phyloP scores from a whole-genome alignment of 2,329 filamentous ascomycete species.

The Fusarium sp. region DNA sequence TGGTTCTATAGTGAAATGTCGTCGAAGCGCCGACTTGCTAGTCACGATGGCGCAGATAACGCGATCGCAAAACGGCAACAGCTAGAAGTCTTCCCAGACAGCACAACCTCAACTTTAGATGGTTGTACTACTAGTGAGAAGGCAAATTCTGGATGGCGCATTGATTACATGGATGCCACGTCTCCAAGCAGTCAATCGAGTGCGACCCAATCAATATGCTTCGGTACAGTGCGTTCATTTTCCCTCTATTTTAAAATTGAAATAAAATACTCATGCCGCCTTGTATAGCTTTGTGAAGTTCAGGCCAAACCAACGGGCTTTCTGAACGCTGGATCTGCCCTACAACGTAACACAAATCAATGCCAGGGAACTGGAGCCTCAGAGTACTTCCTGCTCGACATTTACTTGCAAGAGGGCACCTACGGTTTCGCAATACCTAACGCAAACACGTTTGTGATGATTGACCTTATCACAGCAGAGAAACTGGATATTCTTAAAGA shows the following conservation, averaged over 20 bases:
- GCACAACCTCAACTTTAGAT: not conserved
- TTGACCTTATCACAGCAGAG: not conserved
- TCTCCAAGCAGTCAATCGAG: rapidly evolving
- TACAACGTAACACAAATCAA: rapidly evolving
- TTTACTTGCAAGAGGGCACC: not conserved
- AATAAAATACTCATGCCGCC: rapidly evolving
- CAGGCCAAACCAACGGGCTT: rapidly evolving
- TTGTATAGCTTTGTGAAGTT: not conserved
- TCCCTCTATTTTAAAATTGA: rapidly evolving
- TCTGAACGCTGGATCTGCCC: rapidly evolving
- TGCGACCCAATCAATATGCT: not conserved
- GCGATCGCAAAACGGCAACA: not conserved
- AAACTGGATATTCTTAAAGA: not conserved
- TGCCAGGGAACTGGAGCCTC: rapidly evolving
- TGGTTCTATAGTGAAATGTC: not conserved
- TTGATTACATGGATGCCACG: not conserved
- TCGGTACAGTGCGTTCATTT: not conserved
- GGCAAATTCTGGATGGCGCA: too few relatives aligned
- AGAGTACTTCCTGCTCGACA: not conserved
- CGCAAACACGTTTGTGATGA: not conserved
- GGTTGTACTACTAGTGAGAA: not conserved
- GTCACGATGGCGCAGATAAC: too few relatives aligned
- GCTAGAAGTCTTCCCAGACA: not conserved
- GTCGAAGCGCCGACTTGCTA: not conserved
- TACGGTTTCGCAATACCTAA: not conserved